phyloP scores from a whole-genome alignment of 257 asterid species.

The Ilex asprella region DNA sequence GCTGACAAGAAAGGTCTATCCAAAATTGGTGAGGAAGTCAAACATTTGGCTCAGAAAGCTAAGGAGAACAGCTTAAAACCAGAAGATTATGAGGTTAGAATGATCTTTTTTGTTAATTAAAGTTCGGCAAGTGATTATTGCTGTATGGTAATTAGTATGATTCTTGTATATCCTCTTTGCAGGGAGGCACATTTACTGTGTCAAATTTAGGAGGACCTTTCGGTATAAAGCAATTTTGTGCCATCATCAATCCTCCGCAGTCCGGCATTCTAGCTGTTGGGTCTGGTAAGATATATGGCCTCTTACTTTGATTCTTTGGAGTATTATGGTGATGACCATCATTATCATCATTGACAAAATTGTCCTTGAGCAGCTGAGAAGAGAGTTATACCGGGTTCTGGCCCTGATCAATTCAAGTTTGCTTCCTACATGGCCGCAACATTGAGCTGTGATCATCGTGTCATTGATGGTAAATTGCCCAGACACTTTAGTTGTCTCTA shows the following conservation, averaged over 20 bases:
- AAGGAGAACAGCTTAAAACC: conserved; percentile 87
- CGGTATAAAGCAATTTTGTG: conserved; percentile 96
- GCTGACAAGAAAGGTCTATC: conserved; percentile 97
- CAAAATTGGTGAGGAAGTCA: conserved; percentile 77
- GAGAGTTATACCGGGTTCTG: conserved; percentile 72
- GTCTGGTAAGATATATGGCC: conserved; percentile 47
- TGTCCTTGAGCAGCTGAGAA: conserved; percentile 66
- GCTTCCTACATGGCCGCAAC: conserved; percentile 72
- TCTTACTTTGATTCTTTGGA: conserved; percentile 1
- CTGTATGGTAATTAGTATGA: not conserved
- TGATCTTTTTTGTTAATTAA: not conserved
- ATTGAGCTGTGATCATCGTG: conserved; percentile 95
- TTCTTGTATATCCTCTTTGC: conserved; percentile 15
- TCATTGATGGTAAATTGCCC: conserved; percentile 71
- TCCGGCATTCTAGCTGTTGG: conserved; percentile 94
- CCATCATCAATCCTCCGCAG: conserved; percentile 97
- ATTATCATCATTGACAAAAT: not conserved
- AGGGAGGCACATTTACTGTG: conserved; percentile 98
- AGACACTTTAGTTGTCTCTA: too few relatives aligned
- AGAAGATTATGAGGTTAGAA: conserved; percentile 81
- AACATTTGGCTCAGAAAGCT: conserved; percentile 75
- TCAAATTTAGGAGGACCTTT: conserved; percentile 95
- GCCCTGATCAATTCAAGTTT: conserved; percentile 58
- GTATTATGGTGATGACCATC: not conserved
- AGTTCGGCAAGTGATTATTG: not conserved